Conservation (phyloP, 257 asterid genomes). For the Lycium barbarum region DNA sequence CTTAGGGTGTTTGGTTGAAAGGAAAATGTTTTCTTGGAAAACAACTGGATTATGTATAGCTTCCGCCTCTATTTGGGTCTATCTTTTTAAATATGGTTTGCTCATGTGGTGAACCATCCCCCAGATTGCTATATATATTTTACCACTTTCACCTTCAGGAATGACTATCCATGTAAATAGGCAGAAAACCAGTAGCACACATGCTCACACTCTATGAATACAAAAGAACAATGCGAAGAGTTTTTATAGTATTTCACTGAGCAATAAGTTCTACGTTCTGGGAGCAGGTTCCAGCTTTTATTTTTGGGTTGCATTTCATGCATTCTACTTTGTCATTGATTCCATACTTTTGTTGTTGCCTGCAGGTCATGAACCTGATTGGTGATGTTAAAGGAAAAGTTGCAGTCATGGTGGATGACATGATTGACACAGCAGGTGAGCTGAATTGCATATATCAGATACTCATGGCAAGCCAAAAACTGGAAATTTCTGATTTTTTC, state of each 20-base stretch:
- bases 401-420: slow-evolving; percentile 95
- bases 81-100: background rate
- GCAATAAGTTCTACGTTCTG: slow-evolving; percentile 4
- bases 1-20: background rate
- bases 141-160: background rate
- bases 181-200: background rate
- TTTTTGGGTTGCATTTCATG: slow-evolving; percentile 19
- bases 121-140: background rate
- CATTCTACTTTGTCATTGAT: background rate
- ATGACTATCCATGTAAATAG: background rate
- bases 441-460: slow-evolving; percentile 5
- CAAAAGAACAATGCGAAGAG: slow-evolving; percentile 13
- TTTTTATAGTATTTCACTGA: background rate
- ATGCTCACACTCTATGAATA: background rate
- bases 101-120: background rate
- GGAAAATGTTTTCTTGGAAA: too few species aligned
- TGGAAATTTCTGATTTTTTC: background rate
- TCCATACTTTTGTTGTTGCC: background rate
- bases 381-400: slow-evolving; percentile 94
- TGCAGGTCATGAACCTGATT: slow-evolving; percentile 88
- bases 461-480: background rate
- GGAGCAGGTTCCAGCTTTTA: background rate
- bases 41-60: too few species aligned
- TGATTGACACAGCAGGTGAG: slow-evolving; percentile 94
- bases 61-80: too few species aligned